Percentiles rank a stretch among this genome's conserved stretches.
Conservation (phyloP, 345 rosid species). For the Cardamine chenopodiifolia region DNA sequence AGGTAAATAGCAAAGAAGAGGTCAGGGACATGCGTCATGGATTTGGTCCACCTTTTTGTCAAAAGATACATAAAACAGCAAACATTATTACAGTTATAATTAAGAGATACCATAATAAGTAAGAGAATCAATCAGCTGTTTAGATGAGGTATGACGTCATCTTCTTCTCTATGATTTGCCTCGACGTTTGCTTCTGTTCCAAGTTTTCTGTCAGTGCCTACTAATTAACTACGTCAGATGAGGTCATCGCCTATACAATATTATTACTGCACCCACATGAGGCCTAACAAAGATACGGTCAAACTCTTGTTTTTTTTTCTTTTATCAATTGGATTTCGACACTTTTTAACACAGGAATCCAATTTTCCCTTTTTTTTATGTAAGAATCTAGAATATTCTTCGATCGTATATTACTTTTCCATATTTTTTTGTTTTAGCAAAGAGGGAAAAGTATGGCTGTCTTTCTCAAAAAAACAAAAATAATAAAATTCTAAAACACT, state of each 20-base stretch:
- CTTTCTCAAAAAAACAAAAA: neutral
- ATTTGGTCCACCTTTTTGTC: slow-evolving; percentile 2
- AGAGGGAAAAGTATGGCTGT: neutral
- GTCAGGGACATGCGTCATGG: slow-evolving; percentile 20
- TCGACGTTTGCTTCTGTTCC: slow-evolving; percentile 35
- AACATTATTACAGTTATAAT: slow-evolving; percentile 14
- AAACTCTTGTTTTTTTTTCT: neutral
- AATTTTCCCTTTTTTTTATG: neutral
- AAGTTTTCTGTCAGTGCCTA: slow-evolving; percentile 33
- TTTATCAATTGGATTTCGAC: neutral
- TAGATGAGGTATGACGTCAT: slow-evolving; percentile 21
- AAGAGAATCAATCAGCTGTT: slow-evolving; percentile 20
- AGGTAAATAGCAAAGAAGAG: slow-evolving; percentile 19
- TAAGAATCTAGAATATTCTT: slow-evolving; percentile 19
- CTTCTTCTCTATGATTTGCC: slow-evolving; percentile 19
- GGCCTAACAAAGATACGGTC: slow-evolving; percentile 18
- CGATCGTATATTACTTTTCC: neutral
- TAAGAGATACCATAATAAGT: slow-evolving; percentile 32
- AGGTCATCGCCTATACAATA: slow-evolving; percentile 15
- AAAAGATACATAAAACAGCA: slow-evolving; percentile 13
- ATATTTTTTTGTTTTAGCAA: neutral
- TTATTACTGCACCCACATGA: slow-evolving; percentile 26
- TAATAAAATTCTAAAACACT: too few species aligned
- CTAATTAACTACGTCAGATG: slow-evolving; percentile 28
- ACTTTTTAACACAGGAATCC: neutral